Base-by-base conservation (phyloP, 352 stramenopile genomes). In the Pythium angustatum region DNA sequence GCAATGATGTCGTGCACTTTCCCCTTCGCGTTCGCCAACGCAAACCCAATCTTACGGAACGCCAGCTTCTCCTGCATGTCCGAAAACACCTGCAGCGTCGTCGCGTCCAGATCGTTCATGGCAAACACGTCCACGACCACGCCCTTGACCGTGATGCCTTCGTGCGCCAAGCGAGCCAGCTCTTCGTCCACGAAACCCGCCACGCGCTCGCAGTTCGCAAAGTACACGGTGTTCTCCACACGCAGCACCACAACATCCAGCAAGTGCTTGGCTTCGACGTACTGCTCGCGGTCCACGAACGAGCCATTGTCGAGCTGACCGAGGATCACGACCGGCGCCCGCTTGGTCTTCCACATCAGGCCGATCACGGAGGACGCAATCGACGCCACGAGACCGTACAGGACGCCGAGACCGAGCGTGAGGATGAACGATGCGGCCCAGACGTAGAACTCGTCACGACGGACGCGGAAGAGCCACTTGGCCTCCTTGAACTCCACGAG, bases 401-500 rank as follows among this genome's bases (percentile, higher is more conserved):
- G 69, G 65, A 87, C 77, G 8, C 78, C 78, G 0, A 87, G 67
- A 22, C 74, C 49, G 5, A 78, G 64, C 7, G 78, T 87, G n/a
- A 85, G 54, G n/a, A 81, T 41, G 31, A 87, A 87, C 15, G 76
- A 85, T 17, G 69, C 76, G 15, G 82, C 58, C 78, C 78, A 87
- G 1, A 87, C 76, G 62, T 77, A 83, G 47, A 87, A 87, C 53
- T 87, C 78, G 43, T 87, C 78, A 7, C 77, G 76, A 54, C 85
- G 85, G 38, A 84, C 77, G 2, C 74, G 72, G 36, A 82, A 98
- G 5, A 97, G 76, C 66, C 87, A 86, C 49, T 86, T 86, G 27
- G 88, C 88, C 59, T 96, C 90, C 19, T 74, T 71, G 62, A 85
- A 91, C 56, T 97, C 90, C 30, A 98, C 78, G 48, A 98, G 68